These are phyloP conservation scores for Leptomonas pyrrhocoris DNA, from an alignment of 208 protist genomes.

Conservation along the genomic window DNA sequence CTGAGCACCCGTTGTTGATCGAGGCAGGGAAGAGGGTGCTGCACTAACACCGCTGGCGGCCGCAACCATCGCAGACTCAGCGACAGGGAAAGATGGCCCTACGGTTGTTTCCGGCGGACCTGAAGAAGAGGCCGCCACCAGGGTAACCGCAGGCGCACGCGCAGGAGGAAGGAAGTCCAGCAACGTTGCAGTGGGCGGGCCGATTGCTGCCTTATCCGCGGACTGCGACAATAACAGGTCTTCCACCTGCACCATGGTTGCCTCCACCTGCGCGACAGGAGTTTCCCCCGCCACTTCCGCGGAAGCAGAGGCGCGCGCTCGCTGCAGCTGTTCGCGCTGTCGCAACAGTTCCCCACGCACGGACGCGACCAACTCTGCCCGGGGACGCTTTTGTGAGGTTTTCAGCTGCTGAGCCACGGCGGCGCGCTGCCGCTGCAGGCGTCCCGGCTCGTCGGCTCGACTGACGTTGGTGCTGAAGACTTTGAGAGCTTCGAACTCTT, in stretches of 20 bases:
- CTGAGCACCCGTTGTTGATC: neutral
- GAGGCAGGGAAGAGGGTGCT: neutral
- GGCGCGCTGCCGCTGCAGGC: conserved; percentile 15
- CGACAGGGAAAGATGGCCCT: neutral
- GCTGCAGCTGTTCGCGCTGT: conserved; percentile 27
- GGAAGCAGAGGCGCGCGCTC: neutral
- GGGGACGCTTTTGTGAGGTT: conserved; percentile 7
- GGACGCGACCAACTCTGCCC: conserved; percentile 24
- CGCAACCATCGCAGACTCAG: neutral
- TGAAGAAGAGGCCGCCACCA: neutral
- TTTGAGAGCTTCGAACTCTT: conserved; percentile 37
- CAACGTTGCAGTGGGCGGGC: neutral
- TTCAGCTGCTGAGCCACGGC: neutral
- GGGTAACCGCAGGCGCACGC: too few species aligned
- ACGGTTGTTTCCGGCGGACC: neutral
- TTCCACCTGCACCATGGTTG: conserved; percentile 31
- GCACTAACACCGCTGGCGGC: neutral
- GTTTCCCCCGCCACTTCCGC: neutral
- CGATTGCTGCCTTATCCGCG: neutral
- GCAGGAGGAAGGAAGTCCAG: conserved; percentile 18
- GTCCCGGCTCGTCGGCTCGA: neutral
- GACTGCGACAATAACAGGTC: conserved; percentile 11
- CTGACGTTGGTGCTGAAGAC: conserved; percentile 28
- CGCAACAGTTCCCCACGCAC: conserved; percentile 36
- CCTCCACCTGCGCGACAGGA: conserved; percentile 8